Evolutionary conservation across 2,329 filamentous ascomycete genomes (phyloP), one percentile per base, ranked within the genome.

Genomic region (Sordariomycetes sp.): DNA sequence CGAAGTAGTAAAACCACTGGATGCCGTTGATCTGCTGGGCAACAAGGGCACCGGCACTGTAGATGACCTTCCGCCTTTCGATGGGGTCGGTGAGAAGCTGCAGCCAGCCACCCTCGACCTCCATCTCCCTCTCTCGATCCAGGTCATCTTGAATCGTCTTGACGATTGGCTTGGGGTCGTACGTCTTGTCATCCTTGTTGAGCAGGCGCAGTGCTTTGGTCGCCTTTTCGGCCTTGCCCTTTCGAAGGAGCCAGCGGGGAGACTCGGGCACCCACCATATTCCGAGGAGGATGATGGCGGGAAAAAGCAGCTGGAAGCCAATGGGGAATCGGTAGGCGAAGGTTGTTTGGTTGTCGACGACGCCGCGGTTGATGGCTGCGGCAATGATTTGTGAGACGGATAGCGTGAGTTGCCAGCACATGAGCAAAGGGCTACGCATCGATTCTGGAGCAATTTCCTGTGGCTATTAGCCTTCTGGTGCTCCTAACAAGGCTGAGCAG

Each of bases 11-110:
- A 42, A 63, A 65, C 49, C 58, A 68, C 31, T 63, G 59, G 34
- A 68, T 67, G 15, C 64, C 63, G 49, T 63, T 63, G 48, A 69
- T 63, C 48, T 69, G 64, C 42, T 68, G 64, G 3, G 62, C 59
- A 25, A 63, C 51, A 38, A 68, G 48, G 16, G 60, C 63, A 9
- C 64, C 64, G 7, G 54, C 56, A 12, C 55, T 54, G 44, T 58
- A 67, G 16, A 68, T 47, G 10, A 67, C 47, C 45, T 69, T 70
- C 20, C 62, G 55, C 12, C 63, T 51, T 45, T 68, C 64, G 21
- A 66, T 49, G 0, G 63, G 64, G 26, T 68, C 62, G 0, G 43
- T 53, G 36, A 67, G 12, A 2, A 67, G 51, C 5, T 55, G 49
- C 9, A 37, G 30, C 64, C 63, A 68, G 6, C 50, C 50, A 1